Evolutionary conservation across 2,329 filamentous ascomycete species (phyloP).

Genomic region (Colletotrichum eleusines): DNA sequence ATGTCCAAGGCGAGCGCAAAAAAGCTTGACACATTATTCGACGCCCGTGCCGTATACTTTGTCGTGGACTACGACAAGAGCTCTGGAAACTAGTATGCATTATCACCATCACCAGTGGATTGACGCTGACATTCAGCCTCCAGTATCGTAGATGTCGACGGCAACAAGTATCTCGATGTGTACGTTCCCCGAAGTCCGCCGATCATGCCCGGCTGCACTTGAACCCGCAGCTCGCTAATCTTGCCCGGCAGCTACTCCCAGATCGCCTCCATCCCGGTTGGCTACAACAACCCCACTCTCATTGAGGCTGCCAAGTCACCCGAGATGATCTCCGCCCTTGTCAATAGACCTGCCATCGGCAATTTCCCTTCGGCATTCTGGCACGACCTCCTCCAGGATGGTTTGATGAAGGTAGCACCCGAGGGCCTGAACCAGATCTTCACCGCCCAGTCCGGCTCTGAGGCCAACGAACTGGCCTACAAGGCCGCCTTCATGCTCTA

Average conservation of each 20-base stretch:
- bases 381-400: conserved; percentile 77
- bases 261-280: conserved; percentile 86
- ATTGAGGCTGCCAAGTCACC: conserved; percentile 73
- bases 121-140: not conserved
- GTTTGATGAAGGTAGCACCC: conserved; percentile 79
- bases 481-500: conserved; percentile 90
- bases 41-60: conserved; percentile 65
- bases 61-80: conserved; percentile 66
- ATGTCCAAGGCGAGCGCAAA: conserved; percentile 54
- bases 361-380: conserved; percentile 85
- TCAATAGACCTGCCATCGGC: conserved; percentile 83
- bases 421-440: conserved; percentile 84
- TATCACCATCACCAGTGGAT: not conserved
- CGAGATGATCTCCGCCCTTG: conserved; percentile 79
- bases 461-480: conserved; percentile 88
- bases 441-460: conserved; percentile 82
- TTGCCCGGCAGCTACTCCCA: conserved; percentile 72
- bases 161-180: conserved; percentile 63
- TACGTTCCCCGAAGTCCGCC: conserved; percentile 46
- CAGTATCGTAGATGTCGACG: conserved; percentile 62
- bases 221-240: conserved; percentile 25
- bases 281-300: conserved; percentile 82
- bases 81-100: conserved; percentile 60
- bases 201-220: conserved; percentile 17
- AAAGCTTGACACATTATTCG: conserved; percentile 62